Evolutionary conservation across 139 green algal genomes (phyloP).

Genomic region (Coelastrella sp.): DNA sequence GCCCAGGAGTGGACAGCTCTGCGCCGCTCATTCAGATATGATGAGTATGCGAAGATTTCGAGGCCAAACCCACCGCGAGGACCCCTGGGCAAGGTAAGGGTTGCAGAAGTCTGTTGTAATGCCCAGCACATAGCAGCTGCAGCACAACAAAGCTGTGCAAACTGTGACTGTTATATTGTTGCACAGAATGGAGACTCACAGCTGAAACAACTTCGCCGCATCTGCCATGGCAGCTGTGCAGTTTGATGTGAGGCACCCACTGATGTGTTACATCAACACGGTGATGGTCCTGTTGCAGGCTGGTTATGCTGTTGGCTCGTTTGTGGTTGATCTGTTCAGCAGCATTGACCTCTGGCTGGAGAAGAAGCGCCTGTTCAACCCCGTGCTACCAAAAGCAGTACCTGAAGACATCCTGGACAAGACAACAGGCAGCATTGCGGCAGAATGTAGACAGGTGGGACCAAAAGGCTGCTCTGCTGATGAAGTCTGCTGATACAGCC

Average conservation of each 20-base stretch:
- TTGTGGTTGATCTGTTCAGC: slow-evolving; percentile 47
- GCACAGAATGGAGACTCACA: neutral
- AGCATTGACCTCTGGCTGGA: slow-evolving; percentile 67
- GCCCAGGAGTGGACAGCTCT: slow-evolving; percentile 73
- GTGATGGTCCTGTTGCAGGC: neutral
- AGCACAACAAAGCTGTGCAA: neutral
- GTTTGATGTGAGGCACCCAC: neutral
- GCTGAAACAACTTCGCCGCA: neutral
- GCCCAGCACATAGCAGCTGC: neutral
- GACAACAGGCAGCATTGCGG: slow-evolving; percentile 16
- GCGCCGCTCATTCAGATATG: slow-evolving; percentile 74
- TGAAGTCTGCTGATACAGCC: too few species aligned
- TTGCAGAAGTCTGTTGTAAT: neutral
- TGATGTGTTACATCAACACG: neutral
- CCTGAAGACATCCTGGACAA: slow-evolving; percentile 43
- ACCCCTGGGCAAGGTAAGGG: slow-evolving; percentile 42
- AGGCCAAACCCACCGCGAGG: slow-evolving; percentile 49
- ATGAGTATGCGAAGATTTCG: slow-evolving; percentile 73
- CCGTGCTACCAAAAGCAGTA: slow-evolving; percentile 18
- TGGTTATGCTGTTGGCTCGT: neutral
- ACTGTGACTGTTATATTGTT: neutral
- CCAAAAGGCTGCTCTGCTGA: too few species aligned
- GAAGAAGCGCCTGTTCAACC: slow-evolving; percentile 50
- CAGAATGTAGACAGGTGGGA: slow-evolving; percentile 27
- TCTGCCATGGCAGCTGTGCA: neutral